Evolutionary conservation across 306 rosid genomes (phyloP).

Genomic region (Acacia melanoxylon): DNA sequence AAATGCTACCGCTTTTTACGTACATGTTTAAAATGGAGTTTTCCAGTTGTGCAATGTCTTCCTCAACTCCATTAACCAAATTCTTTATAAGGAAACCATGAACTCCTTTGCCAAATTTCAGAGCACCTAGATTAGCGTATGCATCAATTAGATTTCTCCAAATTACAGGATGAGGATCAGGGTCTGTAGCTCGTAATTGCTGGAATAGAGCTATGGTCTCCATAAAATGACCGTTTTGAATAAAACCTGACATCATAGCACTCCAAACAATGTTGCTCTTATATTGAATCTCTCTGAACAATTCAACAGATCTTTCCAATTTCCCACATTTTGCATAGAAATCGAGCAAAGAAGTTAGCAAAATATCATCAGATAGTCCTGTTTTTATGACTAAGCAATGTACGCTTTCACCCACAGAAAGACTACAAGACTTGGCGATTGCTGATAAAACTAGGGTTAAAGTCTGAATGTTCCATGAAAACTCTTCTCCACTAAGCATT

Average conservation of each 20-base stretch:
- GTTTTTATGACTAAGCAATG: conserved; percentile 45
- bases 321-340: conserved; percentile 51
- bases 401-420: conserved; percentile 43
- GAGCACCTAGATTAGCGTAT: conserved; percentile 54
- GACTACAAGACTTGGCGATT: conserved; percentile 38
- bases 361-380: conserved; percentile 51
- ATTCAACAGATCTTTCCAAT: conserved; percentile 36
- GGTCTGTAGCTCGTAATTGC: conserved; percentile 46
- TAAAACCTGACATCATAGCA: conserved; percentile 59
- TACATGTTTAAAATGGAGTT: conserved; percentile 63
- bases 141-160: conserved; percentile 56
- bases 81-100: conserved; percentile 47
- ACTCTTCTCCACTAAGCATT: conserved; percentile 33
- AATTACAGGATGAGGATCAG: conserved; percentile 36
- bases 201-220: conserved; percentile 45
- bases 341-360: conserved; percentile 53
- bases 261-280: conserved; percentile 46
- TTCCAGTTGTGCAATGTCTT: conserved; percentile 30
- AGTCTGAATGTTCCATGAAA: conserved; percentile 39
- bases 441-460: conserved; percentile 49
- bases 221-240: conserved; percentile 48
- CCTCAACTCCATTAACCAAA: conserved; percentile 12
- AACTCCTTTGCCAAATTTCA: conserved; percentile 49
- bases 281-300: conserved; percentile 38
- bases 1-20: conserved; percentile 51